phyloP scores from a whole-genome alignment of 1,139 yeast genomes.

The Suhomyces coccinellae region DNA sequence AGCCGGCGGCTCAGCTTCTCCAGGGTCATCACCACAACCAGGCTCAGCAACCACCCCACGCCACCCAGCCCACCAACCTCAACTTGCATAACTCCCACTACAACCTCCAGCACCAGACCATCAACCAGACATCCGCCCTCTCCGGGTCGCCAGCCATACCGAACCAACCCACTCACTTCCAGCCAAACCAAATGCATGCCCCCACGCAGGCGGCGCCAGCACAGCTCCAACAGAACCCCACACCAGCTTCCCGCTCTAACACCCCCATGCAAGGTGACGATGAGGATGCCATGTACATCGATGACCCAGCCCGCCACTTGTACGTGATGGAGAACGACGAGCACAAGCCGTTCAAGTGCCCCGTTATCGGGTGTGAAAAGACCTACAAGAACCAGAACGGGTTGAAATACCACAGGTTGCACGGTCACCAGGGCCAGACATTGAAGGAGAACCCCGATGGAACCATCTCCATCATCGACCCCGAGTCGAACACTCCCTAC shows the following conservation, averaged over 20 bases:
- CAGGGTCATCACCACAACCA: slow-evolving; percentile 13
- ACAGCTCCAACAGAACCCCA: slow-evolving; percentile 19
- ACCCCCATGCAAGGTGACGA: slow-evolving; percentile 40
- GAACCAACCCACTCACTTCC: slow-evolving; percentile 12
- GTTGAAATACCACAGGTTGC: slow-evolving; percentile 88
- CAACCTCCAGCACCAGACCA: slow-evolving; percentile 16
- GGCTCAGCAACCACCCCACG: slow-evolving; percentile 18
- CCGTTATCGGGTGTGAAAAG: slow-evolving; percentile 97
- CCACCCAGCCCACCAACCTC: slow-evolving; percentile 19
- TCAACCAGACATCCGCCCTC: slow-evolving; percentile 13
- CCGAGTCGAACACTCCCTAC: slow-evolving; percentile 86
- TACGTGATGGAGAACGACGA: slow-evolving; percentile 92
- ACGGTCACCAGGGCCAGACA: slow-evolving; percentile 96
- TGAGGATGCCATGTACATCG: slow-evolving; percentile 61
- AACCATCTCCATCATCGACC: slow-evolving; percentile 87
- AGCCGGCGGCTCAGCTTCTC: slow-evolving; percentile 8
- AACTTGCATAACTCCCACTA: slow-evolving; percentile 15
- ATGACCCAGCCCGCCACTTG: slow-evolving; percentile 91
- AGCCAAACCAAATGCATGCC: slow-evolving; percentile 13
- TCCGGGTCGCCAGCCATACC: slow-evolving; percentile 14
- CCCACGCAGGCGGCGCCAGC: slow-evolving; percentile 14
- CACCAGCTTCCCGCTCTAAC: slow-evolving; percentile 18
- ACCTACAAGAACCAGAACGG: slow-evolving; percentile 98
- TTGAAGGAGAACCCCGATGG: slow-evolving; percentile 92
- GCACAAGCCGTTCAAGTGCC: slow-evolving; percentile 95